A percentile compares a stretch with the other conserved stretches of the same genome.
These are phyloP conservation scores for Alternaria ventricosa DNA, from an alignment of 2,329 filamentous ascomycete species.

Conservation along the genomic window DNA sequence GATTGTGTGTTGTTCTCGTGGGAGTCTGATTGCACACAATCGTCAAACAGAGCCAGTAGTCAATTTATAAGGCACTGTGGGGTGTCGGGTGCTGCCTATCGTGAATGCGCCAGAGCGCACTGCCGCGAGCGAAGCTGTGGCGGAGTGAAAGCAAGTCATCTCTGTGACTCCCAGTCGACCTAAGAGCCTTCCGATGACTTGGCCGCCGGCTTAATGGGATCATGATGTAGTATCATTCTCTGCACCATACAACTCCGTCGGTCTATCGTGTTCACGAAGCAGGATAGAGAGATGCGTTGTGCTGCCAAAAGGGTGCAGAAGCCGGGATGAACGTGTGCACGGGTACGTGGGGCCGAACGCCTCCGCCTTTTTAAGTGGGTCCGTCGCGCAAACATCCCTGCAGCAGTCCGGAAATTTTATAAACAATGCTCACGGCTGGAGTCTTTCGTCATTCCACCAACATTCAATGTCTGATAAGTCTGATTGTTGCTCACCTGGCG, in stretches of 20 bases:
- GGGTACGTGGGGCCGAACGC: slow-evolving; percentile 11
- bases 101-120: background rate
- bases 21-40: background rate
- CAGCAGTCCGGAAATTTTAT: slow-evolving; percentile 21
- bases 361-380: slow-evolving; percentile 18
- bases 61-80: background rate
- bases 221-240: background rate
- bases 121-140: background rate
- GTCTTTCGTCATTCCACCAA: background rate
- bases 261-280: background rate
- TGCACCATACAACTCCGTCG: background rate
- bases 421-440: slow-evolving; percentile 12
- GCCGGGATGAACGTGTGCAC: background rate
- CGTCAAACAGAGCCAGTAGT: background rate
- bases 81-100: background rate
- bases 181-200: background rate
- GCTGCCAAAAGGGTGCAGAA: background rate
- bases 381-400: slow-evolving; percentile 12
- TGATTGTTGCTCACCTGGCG: background rate
- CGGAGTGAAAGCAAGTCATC: background rate
- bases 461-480: background rate
- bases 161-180: background rate
- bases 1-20: background rate
- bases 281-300: background rate
- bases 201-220: background rate